Evolutionary conservation across 2,329 filamentous ascomycete genomes (phyloP), one percentile per base, ranked within the genome.

Genomic region (Clathrospora elynae): DNA sequence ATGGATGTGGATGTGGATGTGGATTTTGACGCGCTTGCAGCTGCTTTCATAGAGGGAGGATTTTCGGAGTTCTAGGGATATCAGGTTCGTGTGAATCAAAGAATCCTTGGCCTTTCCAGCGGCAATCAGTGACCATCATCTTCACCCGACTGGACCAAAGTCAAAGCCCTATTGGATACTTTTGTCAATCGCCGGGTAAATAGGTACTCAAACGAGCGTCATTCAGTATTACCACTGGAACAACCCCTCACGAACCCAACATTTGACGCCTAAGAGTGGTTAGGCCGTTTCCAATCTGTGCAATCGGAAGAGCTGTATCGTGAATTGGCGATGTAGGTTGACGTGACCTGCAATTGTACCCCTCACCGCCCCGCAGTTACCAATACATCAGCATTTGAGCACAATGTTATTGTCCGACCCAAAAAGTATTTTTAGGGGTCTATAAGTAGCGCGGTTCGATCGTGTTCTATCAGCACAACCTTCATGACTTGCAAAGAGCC

Each of bases 291-390:
- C 19, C n/a, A 22, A 6, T 5, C 12, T 24, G 31, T 9, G 11
- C 12, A 34, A 24, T 34, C 14, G 8, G 9, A 16, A 18, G 30
- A 9, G 23, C 25, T 35, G 26, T 22, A 30, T 34, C 20, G n/a
- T 22, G 26, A 6, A 22, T 20, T 19, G 20, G 11, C 16, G 16
- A 18, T 24, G 19, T 20, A 13, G 23, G n/a, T 17, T 34, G 20
- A 38, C 46, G 30, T 30, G 17, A 28, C 10, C 14, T 18, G 32
- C 24, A 35, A 25, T 20, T 37, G 24, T 45, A 29, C 46, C 50
- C 50, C 50, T 48, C 50, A 39, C 20, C 51, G 50, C 46, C 50
- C 50, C 50, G 37, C 46, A 20, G 30, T 38, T 46, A 31, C 38
- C 26, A 43, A 44, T 26, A 34, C 37, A 14, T 8, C 10, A 48